Evolutionary conservation across 805 yeast species (phyloP), one percentile per base, ranked within the genome.

Genomic region (Sugiyamaella smithiae): DNA sequence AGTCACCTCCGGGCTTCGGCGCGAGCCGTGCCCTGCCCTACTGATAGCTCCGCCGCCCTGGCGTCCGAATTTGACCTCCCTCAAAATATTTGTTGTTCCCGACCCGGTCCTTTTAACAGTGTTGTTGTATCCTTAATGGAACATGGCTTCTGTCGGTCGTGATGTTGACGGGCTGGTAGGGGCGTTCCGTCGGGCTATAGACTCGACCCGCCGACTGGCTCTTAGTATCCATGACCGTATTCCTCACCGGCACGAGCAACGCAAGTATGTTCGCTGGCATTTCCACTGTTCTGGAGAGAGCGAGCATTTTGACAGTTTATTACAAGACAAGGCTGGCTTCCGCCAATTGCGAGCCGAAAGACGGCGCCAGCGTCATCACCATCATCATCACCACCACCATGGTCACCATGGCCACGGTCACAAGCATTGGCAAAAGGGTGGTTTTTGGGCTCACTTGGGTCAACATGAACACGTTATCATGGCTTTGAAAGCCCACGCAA

Each of bases 381-480:
- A 35, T 14, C 42, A 23, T 26, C 47, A 35, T 17, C 42, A 26
- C 49, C 36, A 28, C 5, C 40, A 32, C 11, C 45, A 35, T 17
- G 14, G 11, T 26, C 26, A 26, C 12, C 37, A 28, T 33, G 28
- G 23, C 19, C 48, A 43, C 16, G 23, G 28, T n/a, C 46, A 20
- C 41, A 40, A 17, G 16, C 37, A 41, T 17, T 20, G n/a, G n/a
- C n/a, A n/a, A n/a, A n/a, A n/a, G n/a, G n/a, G n/a, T n/a, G 40
- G 31, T 25, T 25, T 16, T n/a, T 11, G 24, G 25, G 35, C 22
- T 5, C 19, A 22, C 14, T 38, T 40, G 37, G 26, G 29, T 19
- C 7, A 84, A 82, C 16, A 29, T 16, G 14, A 29, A 7, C n/a
- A n/a, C n/a, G 14, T 29, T 6, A 16, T 29, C 3, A 29, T 29